These are phyloP conservation scores for Fusarium succisae DNA, from an alignment of 2,329 filamentous ascomycete genomes.

Conservation along the genomic window DNA sequence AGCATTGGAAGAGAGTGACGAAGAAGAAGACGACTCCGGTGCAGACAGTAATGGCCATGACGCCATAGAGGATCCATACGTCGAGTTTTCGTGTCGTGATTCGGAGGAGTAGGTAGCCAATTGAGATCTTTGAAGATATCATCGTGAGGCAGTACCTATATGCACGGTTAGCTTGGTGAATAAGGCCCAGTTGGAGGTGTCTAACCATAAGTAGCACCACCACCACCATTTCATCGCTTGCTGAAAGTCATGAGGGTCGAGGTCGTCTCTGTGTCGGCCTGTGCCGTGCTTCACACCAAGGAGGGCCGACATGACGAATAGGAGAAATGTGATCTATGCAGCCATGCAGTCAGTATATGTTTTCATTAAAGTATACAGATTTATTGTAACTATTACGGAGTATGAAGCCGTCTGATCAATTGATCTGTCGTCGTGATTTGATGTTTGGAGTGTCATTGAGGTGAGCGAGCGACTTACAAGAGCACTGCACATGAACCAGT, in stretches of 20 bases:
- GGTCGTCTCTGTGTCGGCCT: conserved; percentile 49
- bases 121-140: conserved; percentile 54
- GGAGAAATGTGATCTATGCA: conserved; percentile 47
- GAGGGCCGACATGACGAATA: conserved; percentile 48
- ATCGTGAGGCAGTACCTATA: conserved; percentile 47
- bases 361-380: not conserved
- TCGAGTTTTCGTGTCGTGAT: conserved; percentile 49
- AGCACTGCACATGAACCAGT: conserved; percentile 52
- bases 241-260: conserved; percentile 39
- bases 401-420: not conserved
- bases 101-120: conserved; percentile 54
- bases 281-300: conserved; percentile 53
- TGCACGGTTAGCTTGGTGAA: not conserved
- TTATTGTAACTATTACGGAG: not conserved
- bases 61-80: conserved; percentile 48
- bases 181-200: too few relatives aligned
- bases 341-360: not conserved
- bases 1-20: conserved; percentile 53
- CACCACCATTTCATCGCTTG: conserved; percentile 52
- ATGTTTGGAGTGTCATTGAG: not conserved
- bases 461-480: conserved; percentile 36
- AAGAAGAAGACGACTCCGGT: conserved; percentile 54
- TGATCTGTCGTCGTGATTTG: not conserved
- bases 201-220: conserved; percentile 48
- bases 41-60: conserved; percentile 49